Evolutionary conservation across 1,284 basidiomycete species (phyloP), one percentile per base, ranked within the genome.

Genomic region (Thelephora terrestris): DNA sequence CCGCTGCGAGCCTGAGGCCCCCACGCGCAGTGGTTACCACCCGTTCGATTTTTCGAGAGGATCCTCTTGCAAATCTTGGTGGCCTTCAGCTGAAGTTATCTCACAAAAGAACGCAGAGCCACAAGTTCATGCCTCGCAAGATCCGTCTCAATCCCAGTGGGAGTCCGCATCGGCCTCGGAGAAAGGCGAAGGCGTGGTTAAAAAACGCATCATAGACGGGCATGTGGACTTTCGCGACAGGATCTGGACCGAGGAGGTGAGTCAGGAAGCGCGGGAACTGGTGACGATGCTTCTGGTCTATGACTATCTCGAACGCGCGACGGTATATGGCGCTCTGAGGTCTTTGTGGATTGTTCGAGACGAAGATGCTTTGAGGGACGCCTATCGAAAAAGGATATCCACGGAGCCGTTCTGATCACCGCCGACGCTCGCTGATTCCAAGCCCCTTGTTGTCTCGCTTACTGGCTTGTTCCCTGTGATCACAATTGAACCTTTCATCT

Each of bases 341-440:
- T 76, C 73, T 57, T 52, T 57, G 37, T 90, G 85, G 85, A 84
- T 90, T 51, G 58, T 60, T 27, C 70, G 64, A 20, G 83, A 88
- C 56, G 57, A 76, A 17, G 61, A 71, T 21, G 75, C 80, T 47
- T 69, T 90, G 39, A 71, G 79, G 52, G 64, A 65, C 20, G 71
- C 79, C 23, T 86, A 85, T 63, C 66, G 67, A 47, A 70, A 71
- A 32, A 32, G 29, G 29, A 32, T 32, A 7, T 32, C 29, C 7
- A 32, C 29, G 9, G 6, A 10, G 9, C 29, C 14, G 3, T 32
- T 32, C 29, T 32, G 29, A 32, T 32, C 7, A 32, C 12, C 14
- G 7, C 14, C 29, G 29, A 3, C 12, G 3, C 29, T 32, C 29
- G 7, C 29, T 32, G 29, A 12, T 10, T 14, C 14, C 29, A 14